Evolutionary conservation across 1,284 basidiomycete species (phyloP), one percentile per base, ranked within the genome.

Genomic region (Microbotryum scabiosae): DNA sequence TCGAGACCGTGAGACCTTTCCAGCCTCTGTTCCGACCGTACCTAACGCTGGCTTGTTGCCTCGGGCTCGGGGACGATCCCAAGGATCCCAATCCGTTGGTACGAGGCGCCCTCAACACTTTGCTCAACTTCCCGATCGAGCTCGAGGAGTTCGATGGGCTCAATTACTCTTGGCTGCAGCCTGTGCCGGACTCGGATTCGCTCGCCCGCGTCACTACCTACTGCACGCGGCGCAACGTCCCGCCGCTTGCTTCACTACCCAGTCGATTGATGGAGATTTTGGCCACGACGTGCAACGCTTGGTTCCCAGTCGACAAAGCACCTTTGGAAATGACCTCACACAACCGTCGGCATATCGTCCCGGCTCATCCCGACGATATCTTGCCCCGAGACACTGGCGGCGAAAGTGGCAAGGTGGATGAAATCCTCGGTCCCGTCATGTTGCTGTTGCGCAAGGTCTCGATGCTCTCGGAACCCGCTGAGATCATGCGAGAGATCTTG

Each of bases 371-470:
- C 10, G 67, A 68, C 54, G 67, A 68, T 48, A 57, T 65, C 51
- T 47, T 68, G 21, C 51, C 58, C 30, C 43, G 52, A 49, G 74
- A 70, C 1, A 41, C 36, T 41, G 46, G 75, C 21, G 75, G 81
- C 18, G 73, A 59, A 32, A 54, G 57, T 36, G 56, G 12, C 16
- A 62, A 57, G 56, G 54, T 92, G 43, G 90, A 94, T 69, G 89
- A 93, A 57, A 72, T 85, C 0, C 76, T 91, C 26, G 79, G 83
- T 2, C 90, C 90, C 1, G 77, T 92, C 16, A 79, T 86, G 14
- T 76, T 90, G 14, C 80, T 94, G 25, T 75, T 92, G 51, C 82
- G 84, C 2, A 82, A 85, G 61, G 74, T 88, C 26, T 87, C 84
- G 66, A 73, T 79, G 25, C 84, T 80, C 2, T 84, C 86, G 64